Conservation (phyloP, 2,329 filamentous ascomycete species). For the Pseudogymnoascus destructans region DNA sequence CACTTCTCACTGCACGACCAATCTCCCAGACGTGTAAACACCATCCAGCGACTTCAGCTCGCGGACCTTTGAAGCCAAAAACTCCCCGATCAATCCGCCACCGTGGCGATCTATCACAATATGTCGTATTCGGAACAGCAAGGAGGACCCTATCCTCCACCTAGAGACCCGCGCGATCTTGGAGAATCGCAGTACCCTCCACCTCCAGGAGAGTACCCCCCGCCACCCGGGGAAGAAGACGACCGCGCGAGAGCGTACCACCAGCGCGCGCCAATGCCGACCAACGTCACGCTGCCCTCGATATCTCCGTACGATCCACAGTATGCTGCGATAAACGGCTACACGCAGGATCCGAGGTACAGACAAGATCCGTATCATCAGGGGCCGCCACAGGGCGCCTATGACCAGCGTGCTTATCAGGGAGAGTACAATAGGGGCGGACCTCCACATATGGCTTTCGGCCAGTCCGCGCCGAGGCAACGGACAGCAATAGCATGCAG, state of each 20-base stretch:
- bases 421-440: constrained; percentile 20
- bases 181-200: constrained; percentile 20
- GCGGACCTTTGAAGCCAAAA: background rate
- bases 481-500: constrained; percentile 47
- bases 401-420: constrained; percentile 21
- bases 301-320: constrained; percentile 24
- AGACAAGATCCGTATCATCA: constrained; percentile 20
- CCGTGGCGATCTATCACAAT: constrained; percentile 23
- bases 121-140: constrained; percentile 25
- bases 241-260: constrained; percentile 24
- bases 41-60: background rate
- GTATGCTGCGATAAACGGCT: constrained; percentile 19
- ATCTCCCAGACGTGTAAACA: background rate
- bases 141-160: constrained; percentile 22
- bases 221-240: constrained; percentile 25
- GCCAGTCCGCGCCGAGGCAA: constrained; percentile 42
- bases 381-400: constrained; percentile 15
- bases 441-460: constrained; percentile 23
- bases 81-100: constrained; percentile 12
- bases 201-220: constrained; percentile 17
- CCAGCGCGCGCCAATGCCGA: constrained; percentile 19
- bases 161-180: constrained; percentile 16
- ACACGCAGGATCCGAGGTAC: constrained; percentile 20
- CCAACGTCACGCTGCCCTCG: constrained; percentile 22
- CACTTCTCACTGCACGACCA: background rate